These are phyloP conservation scores for Plicaturopsis crispa DNA, from an alignment of 768 basidiomycete species.

Conservation along the genomic window DNA sequence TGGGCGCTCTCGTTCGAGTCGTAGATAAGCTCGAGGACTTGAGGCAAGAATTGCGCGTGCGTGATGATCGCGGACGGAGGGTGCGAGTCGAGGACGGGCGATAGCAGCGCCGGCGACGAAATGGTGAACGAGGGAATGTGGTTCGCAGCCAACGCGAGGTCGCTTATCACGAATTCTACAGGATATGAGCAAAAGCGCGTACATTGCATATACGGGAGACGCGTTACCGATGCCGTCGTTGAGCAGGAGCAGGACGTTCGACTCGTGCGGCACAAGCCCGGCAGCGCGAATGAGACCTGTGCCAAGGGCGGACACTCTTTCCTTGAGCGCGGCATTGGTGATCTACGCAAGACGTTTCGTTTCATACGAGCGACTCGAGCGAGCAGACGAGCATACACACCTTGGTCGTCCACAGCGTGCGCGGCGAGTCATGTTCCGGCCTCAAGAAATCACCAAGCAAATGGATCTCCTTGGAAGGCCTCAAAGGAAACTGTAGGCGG, in stretches of 20 bases:
- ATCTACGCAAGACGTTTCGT: no score
- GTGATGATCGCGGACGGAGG: slow-evolving; percentile 72
- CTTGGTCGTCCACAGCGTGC: slow-evolving; percentile 77
- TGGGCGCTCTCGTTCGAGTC: slow-evolving; percentile 42
- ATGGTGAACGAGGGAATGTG: slow-evolving; percentile 65
- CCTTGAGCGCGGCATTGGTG: slow-evolving; percentile 63
- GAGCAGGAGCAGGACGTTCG: slow-evolving; percentile 67
- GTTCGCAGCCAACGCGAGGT: slow-evolving; percentile 69
- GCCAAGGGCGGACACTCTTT: slow-evolving; percentile 66
- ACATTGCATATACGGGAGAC: background rate
- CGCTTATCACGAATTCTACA: slow-evolving; percentile 70
- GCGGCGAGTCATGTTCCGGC: slow-evolving; percentile 54
- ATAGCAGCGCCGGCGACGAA: slow-evolving; percentile 51
- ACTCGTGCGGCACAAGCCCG: slow-evolving; percentile 46
- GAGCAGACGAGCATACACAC: no score
- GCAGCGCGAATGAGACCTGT: slow-evolving; percentile 58
- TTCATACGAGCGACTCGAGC: no score
- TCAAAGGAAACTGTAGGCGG: slow-evolving; percentile 54
- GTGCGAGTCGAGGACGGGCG: slow-evolving; percentile 55
- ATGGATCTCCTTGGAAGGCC: slow-evolving; percentile 66
- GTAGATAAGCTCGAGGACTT: slow-evolving; percentile 66
- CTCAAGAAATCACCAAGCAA: slow-evolving; percentile 61
- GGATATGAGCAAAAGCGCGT: slow-evolving; percentile 1
- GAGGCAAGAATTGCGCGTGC: slow-evolving; percentile 55
- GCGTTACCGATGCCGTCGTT: slow-evolving; percentile 70